Conservation (phyloP, 768 basidiomycete species). For the Imleria badia region DNA sequence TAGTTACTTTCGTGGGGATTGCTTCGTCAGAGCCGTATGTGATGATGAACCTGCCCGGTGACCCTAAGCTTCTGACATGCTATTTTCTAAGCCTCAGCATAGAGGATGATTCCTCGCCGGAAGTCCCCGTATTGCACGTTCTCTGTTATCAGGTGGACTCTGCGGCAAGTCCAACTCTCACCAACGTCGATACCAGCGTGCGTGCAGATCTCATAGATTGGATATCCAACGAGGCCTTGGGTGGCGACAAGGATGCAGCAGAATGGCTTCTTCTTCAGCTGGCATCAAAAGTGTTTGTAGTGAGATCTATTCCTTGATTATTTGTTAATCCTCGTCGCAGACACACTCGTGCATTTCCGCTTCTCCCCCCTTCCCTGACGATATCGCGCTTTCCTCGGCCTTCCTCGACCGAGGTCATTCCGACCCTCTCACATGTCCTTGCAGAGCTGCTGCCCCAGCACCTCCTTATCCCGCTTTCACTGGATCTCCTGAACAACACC, state of each 20-base stretch:
- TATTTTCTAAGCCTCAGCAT: conserved; percentile 33
- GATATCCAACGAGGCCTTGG: conserved; percentile 71
- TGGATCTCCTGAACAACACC: conserved; percentile 57
- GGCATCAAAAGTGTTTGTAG: conserved; percentile 62
- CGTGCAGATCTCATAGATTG: conserved; percentile 63
- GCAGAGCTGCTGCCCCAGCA: conserved; percentile 58
- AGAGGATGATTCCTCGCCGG: conserved; percentile 36
- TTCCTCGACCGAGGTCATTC: conserved; percentile 28
- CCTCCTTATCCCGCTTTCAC: conserved; percentile 56
- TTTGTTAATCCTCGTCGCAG: conserved; percentile 36
- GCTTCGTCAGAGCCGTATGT: conserved; percentile 63
- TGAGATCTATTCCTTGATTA: background rate
- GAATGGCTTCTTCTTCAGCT: conserved; percentile 70
- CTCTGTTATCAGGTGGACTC: conserved; percentile 41
- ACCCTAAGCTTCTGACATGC: conserved; percentile 14
- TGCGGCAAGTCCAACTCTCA: background rate
- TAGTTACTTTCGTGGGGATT: conserved; percentile 74
- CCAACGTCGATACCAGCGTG: conserved; percentile 22
- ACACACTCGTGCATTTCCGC: conserved; percentile 62
- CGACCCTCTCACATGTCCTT: conserved; percentile 55
- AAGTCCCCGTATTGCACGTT: conserved; percentile 69
- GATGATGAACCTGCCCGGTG: background rate
- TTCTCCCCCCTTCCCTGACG: conserved; percentile 66
- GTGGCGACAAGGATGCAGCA: conserved; percentile 65
- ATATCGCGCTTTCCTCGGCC: conserved; percentile 61